Percentiles rank a stretch among this genome's conserved stretches.
phyloP scores from a whole-genome alignment of 1,284 basidiomycete species.

The Anthracocystis panici-leucophaei region DNA sequence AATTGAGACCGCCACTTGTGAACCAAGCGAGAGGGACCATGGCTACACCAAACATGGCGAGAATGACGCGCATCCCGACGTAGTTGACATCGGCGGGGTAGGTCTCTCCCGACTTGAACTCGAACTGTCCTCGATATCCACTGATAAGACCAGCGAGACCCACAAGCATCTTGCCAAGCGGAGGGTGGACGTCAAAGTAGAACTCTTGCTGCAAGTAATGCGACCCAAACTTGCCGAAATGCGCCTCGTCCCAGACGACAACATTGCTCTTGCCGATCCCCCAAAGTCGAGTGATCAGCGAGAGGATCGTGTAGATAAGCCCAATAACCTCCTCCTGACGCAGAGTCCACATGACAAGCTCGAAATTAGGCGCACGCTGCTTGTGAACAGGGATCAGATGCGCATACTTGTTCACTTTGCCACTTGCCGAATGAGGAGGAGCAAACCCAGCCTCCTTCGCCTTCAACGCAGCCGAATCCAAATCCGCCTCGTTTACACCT shows the following conservation, averaged over 20 bases:
- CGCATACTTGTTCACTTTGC: conserved; percentile 55
- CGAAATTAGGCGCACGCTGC: conserved; percentile 51
- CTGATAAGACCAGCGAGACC: conserved; percentile 89
- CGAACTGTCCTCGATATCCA: conserved; percentile 91
- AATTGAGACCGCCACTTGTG: conserved; percentile 92
- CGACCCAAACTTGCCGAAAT: conserved; percentile 74
- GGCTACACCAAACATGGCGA: conserved; percentile 91
- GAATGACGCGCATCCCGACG: conserved; percentile 92
- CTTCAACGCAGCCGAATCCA: conserved; percentile 44
- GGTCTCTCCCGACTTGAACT: conserved; percentile 90
- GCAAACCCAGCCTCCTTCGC: conserved; percentile 41
- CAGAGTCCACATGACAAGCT: conserved; percentile 34
- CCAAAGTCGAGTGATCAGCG: conserved; percentile 94
- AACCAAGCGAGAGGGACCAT: conserved; percentile 98
- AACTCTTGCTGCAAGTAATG: conserved; percentile 87
- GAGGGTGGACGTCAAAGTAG: conserved; percentile 78
- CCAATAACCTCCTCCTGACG: conserved; percentile 59
- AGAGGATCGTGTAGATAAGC: conserved; percentile 88
- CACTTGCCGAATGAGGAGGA: conserved; percentile 9
- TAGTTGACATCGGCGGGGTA: conserved; percentile 91
- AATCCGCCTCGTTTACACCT: not conserved
- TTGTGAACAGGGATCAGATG: conserved; percentile 62
- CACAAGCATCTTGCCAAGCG: conserved; percentile 98
- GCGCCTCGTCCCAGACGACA: conserved; percentile 93
- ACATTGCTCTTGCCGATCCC: conserved; percentile 86